phyloP scores from a whole-genome alignment of 208 protist genomes.

The Leishmania braziliensis region DNA sequence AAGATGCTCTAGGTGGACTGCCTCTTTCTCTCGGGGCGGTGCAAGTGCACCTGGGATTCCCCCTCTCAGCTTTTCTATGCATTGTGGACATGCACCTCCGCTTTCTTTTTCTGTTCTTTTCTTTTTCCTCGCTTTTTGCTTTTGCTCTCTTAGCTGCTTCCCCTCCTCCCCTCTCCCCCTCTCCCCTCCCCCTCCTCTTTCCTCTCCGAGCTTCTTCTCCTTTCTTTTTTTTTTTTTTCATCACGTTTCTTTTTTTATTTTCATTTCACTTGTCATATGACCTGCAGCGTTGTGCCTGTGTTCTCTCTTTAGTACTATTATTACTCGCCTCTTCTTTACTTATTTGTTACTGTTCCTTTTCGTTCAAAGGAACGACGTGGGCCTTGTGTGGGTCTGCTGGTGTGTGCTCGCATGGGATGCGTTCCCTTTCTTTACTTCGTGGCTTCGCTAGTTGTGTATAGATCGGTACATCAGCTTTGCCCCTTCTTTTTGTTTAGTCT shows the following conservation, averaged over 20 bases:
- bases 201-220: background rate
- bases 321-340: no score
- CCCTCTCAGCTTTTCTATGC: background rate
- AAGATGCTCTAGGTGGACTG: background rate
- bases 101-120: background rate
- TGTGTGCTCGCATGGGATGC: background rate
- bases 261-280: background rate
- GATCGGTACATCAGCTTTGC: background rate
- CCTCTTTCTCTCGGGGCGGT: background rate
- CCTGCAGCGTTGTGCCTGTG: background rate
- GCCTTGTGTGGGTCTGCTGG: background rate
- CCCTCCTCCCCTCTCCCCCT: background rate
- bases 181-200: background rate
- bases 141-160: background rate
- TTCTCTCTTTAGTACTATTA: no score
- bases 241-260: background rate
- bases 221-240: no score
- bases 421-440: slow-evolving; percentile 4
- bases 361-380: background rate
- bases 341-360: background rate
- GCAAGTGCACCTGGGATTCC: background rate
- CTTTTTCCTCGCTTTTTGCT: background rate
- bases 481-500: no score
- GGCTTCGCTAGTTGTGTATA: background rate
- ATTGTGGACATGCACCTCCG: background rate